These are phyloP conservation scores for Xylaria sp. DNA, from an alignment of 2,329 filamentous ascomycete genomes.

Conservation along the genomic window DNA sequence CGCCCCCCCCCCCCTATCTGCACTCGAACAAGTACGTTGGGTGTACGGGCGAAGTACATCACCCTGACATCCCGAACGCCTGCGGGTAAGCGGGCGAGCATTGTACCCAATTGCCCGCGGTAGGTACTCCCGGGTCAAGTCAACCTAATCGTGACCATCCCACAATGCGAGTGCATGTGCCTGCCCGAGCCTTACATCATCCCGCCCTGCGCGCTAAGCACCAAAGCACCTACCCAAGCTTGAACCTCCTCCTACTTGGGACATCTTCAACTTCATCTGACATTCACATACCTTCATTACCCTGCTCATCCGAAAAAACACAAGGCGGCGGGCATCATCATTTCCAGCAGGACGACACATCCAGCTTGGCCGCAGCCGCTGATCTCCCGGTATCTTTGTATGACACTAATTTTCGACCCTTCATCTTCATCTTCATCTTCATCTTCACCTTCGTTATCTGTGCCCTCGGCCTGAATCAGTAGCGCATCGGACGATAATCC, in stretches of 20 bases:
- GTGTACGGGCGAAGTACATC: neutral
- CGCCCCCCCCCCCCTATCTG: too few species aligned
- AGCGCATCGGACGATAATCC: neutral
- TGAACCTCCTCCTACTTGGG: neutral
- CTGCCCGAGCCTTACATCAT: too few species aligned
- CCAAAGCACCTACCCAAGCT: neutral
- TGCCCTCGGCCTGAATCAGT: neutral
- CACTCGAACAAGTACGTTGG: too few species aligned
- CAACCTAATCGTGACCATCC: too few species aligned
- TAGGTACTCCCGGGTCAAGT: neutral
- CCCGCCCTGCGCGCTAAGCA: neutral
- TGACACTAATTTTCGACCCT: neutral
- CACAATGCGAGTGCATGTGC: too few species aligned
- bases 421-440: too few species aligned
- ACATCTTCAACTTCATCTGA: neutral
- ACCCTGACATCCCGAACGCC: neutral
- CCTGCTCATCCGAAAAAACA: neutral
- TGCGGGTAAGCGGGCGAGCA: neutral
- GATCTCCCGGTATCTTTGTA: too few species aligned
- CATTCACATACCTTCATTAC: neutral
- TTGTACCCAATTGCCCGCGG: neutral
- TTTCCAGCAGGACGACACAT: neutral
- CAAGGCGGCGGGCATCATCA: neutral
- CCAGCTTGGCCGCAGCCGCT: neutral
- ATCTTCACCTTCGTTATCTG: too few species aligned